Evolutionary conservation across 1,284 basidiomycete genomes (phyloP).

Genomic region (Marasmius sp.): DNA sequence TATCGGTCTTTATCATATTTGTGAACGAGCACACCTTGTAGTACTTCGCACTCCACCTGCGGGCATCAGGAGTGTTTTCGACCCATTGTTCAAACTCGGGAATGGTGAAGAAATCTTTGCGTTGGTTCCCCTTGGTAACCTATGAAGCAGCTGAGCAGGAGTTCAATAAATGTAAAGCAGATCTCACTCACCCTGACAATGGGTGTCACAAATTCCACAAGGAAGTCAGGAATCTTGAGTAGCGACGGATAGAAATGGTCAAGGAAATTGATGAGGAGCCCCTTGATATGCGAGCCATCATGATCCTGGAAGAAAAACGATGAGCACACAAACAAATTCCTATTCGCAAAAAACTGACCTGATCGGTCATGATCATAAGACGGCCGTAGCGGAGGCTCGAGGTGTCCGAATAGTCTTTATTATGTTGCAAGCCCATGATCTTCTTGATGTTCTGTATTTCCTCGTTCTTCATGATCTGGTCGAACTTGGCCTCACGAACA

Average conservation of each 20-base stretch:
- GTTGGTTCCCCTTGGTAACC: slow-evolving; percentile 82
- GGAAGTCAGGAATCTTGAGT: slow-evolving; percentile 88
- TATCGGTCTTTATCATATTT: slow-evolving; percentile 1
- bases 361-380: slow-evolving; percentile 99
- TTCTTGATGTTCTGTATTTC: slow-evolving; percentile 98
- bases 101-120: slow-evolving; percentile 93
- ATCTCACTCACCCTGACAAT: slow-evolving; percentile 83
- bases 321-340: slow-evolving; percentile 4
- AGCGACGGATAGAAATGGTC: slow-evolving; percentile 98
- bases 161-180: slow-evolving; percentile 1
- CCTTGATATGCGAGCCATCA: slow-evolving; percentile 99
- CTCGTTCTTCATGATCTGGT: slow-evolving; percentile 97
- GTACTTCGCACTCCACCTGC: slow-evolving; percentile 93
- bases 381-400: slow-evolving; percentile 88
- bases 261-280: slow-evolving; percentile 96
- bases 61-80: slow-evolving; percentile 75
- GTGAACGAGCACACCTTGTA: slow-evolving; percentile 73
- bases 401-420: slow-evolving; percentile 80
- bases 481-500: slow-evolving; percentile 94
- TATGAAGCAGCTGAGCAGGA: slow-evolving; percentile 22
- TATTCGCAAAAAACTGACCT: slow-evolving; percentile 48
- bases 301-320: slow-evolving; percentile 74
- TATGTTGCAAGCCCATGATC: slow-evolving; percentile 95
- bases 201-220: slow-evolving; percentile 98
- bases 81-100: slow-evolving; percentile 97